A percentile compares a stretch with the other conserved stretches of the same genome.
phyloP scores from a whole-genome alignment of 1,284 basidiomycete genomes.

The Ceratobasidium sp. region DNA sequence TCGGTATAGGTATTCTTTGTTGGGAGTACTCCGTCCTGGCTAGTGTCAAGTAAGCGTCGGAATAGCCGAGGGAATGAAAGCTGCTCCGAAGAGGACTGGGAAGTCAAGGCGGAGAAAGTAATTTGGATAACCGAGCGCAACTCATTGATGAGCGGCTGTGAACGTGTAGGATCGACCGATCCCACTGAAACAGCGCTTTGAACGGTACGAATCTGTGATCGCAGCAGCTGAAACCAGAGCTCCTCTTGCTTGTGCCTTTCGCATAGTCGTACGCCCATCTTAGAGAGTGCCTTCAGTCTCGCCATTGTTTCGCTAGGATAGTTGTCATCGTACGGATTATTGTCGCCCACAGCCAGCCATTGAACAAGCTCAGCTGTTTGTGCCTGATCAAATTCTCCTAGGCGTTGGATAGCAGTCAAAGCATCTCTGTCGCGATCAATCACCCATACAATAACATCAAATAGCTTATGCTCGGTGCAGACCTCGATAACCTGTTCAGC shows the following conservation, averaged over 20 bases:
- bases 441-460: constrained; percentile 87
- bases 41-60: constrained; percentile 84
- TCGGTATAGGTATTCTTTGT: constrained; percentile 85
- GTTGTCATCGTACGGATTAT: constrained; percentile 51
- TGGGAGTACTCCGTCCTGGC: constrained; percentile 59
- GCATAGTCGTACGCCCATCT: constrained; percentile 73
- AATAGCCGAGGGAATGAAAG: constrained; percentile 93
- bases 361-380: constrained; percentile 65
- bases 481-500: constrained; percentile 66
- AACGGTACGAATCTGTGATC: constrained; percentile 81
- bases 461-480: constrained; percentile 74
- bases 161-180: constrained; percentile 44
- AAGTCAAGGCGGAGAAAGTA: constrained; percentile 86
- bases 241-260: constrained; percentile 65
- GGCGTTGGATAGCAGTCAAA: constrained; percentile 71
- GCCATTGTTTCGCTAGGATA: constrained; percentile 56
- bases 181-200: constrained; percentile 58
- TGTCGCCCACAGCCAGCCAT: constrained; percentile 53
- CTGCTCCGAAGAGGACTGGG: constrained; percentile 80
- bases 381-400: constrained; percentile 68
- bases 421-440: constrained; percentile 73
- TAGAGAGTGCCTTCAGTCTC: constrained; percentile 60
- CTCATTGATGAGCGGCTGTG: constrained; percentile 20
- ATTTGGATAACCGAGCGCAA: constrained; percentile 83
- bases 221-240: constrained; percentile 89